These are phyloP conservation scores for Antitrichia curtipendula DNA, from an alignment of 225 moss, liverwort and hornwort species.

Conservation along the genomic window DNA sequence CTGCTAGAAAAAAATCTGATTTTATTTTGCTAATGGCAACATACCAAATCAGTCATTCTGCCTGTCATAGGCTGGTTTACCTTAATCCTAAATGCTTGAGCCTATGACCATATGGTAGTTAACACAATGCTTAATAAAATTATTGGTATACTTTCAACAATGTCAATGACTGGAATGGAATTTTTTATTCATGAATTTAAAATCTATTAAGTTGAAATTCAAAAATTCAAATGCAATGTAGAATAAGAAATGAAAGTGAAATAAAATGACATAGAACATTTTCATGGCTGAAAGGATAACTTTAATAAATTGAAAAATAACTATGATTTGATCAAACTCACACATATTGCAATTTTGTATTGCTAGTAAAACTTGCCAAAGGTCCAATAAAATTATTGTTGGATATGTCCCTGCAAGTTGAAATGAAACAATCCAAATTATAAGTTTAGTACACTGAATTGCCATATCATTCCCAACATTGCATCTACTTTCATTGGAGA, in stretches of 20 bases:
- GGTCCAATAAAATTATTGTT: neutral
- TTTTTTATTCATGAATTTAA: neutral
- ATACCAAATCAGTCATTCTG: too few relatives aligned
- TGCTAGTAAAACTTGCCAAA: neutral
- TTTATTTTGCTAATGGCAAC: too few relatives aligned
- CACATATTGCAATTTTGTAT: neutral
- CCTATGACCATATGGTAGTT: neutral
- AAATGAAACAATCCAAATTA: neutral
- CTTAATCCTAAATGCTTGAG: fast-evolving
- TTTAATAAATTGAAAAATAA: neutral
- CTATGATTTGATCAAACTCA: neutral
- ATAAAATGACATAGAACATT: neutral
- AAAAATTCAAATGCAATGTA: neutral
- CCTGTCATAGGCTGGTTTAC: too few relatives aligned
- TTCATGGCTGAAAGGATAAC: fast-evolving
- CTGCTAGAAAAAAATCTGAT: too few relatives aligned
- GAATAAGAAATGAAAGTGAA: neutral
- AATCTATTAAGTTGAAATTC: too few relatives aligned
- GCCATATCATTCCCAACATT: too few relatives aligned
- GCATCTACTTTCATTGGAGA: neutral
- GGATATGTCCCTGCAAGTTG: neutral
- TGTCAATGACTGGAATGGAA: neutral
- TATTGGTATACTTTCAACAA: neutral
- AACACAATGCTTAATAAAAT: fast-evolving
- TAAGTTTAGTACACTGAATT: too few relatives aligned